Evolutionary conservation across 495 filamentous ascomycete species (phyloP).

Genomic region (Beverwykella pulmonaria): DNA sequence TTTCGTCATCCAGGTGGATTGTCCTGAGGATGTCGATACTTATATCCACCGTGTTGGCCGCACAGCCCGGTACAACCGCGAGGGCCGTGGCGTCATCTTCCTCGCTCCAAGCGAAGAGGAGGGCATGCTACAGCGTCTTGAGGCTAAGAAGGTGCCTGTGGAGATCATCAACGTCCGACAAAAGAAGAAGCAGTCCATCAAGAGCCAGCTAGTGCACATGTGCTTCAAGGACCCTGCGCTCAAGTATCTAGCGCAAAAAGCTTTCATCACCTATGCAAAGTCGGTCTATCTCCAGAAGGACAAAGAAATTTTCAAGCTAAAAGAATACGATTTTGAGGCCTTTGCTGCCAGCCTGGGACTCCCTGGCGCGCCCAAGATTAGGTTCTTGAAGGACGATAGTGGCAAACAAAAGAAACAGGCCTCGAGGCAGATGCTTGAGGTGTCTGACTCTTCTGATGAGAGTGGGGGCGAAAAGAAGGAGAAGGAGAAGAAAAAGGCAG

Average conservation of each 20-base stretch:
- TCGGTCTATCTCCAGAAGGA: slow-evolving; percentile 88
- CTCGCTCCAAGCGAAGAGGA: slow-evolving; percentile 88
- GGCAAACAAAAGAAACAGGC: slow-evolving; percentile 86
- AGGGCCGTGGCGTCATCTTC: slow-evolving; percentile 87
- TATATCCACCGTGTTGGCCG: slow-evolving; percentile 97
- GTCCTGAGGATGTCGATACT: slow-evolving; percentile 93
- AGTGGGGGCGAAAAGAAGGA: slow-evolving; percentile 35
- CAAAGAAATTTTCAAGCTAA: slow-evolving; percentile 85
- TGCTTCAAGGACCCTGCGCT: slow-evolving; percentile 93
- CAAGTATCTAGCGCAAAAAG: slow-evolving; percentile 95
- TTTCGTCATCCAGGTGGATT: slow-evolving; percentile 95
- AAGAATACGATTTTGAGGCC: slow-evolving; percentile 77
- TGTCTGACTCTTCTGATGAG: slow-evolving; percentile 56
- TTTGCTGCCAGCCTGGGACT: slow-evolving; percentile 84
- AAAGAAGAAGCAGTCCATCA: slow-evolving; percentile 86
- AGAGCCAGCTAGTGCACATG: slow-evolving; percentile 82
- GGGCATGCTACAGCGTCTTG: slow-evolving; percentile 78
- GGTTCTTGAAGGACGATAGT: slow-evolving; percentile 85
- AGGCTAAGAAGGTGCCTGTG: slow-evolving; percentile 85
- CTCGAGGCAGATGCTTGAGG: slow-evolving; percentile 60
- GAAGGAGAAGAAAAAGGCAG: slow-evolving; percentile 53
- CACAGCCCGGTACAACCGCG: slow-evolving; percentile 88
- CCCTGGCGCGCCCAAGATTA: slow-evolving; percentile 86
- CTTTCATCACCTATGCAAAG: slow-evolving; percentile 84
- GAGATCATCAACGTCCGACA: slow-evolving; percentile 79